Evolutionary conservation across 129 eudicot genomes (phyloP), one percentile per base, ranked within the genome.

Genomic region (Mikania micrantha): DNA sequence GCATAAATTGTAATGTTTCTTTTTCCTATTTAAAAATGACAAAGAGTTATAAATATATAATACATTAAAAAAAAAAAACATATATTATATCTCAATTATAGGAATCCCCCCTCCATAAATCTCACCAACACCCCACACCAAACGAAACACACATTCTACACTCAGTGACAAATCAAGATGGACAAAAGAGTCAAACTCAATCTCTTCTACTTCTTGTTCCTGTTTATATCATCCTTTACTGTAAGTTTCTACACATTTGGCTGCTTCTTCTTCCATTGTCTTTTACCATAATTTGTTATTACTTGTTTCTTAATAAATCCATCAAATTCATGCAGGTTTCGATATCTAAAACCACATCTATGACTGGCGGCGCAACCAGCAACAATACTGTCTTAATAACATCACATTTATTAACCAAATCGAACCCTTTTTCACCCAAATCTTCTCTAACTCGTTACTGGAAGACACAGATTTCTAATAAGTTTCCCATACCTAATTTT

Each of bases 401-500:
- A 58, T 40, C 16, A 19, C 3, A 50, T 38, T 63, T 41, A 4
- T 60, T 28, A 17, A 22, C 63, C 17, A 88, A 81, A 64, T 48
- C 72, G 75, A 88, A 72, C 69, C 98, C 98, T 0, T 88, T 91
- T 10, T 72, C 98, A 16, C 79, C 88, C 9, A 91, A 82, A 73
- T 84, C 96, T 2, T 83, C 88, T 0, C 11, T 85, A 40, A 82
- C 77, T 24, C 80, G 98, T 1, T 91, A 91, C 64, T 88, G 98
- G 98, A 88, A 79, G 56, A 73, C 62, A 45, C 90, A 84, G 70
- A 91, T 88, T 50, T 77, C 86, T 10, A 88, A 84, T 20, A 69
- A 74, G 20, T 67, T 78, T 13, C 82, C 96, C 0, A 80, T 73
- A 7, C 86, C 98, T 0, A 13, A 72, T 19, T 92, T 92, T 72